phyloP scores from a whole-genome alignment of 352 stramenopile species.

The Phytophthora hibernalis region DNA sequence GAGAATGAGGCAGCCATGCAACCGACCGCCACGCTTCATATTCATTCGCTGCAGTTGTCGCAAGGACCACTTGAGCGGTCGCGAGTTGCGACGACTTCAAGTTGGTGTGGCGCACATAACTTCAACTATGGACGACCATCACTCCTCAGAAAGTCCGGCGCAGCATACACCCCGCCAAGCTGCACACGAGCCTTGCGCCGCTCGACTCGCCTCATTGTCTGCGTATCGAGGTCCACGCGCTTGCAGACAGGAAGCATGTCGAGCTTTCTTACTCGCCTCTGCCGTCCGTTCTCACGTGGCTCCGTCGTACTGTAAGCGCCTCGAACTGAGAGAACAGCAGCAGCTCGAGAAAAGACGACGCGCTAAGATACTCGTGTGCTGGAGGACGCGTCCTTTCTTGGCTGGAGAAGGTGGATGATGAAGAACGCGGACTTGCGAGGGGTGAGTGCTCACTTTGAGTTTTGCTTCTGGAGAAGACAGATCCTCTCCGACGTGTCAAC shows the following conservation, averaged over 20 bases:
- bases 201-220: neutral
- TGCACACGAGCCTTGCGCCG: neutral
- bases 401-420: conserved; percentile 33
- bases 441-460: conserved; percentile 35
- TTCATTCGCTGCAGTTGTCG: neutral
- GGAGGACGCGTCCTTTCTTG: conserved; percentile 37
- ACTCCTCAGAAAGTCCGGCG: conserved; percentile 38
- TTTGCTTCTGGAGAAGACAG: conserved; percentile 37
- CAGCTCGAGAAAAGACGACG: conserved; percentile 39
- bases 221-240: conserved; percentile 16
- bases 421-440: conserved; percentile 6
- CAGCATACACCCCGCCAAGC: neutral
- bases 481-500: neutral
- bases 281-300: conserved; percentile 26
- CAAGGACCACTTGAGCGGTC: conserved; percentile 3
- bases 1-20: neutral
- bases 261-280: conserved; percentile 14
- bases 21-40: neutral
- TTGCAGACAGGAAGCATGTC: conserved; percentile 19
- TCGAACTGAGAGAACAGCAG: conserved; percentile 21
- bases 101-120: conserved; percentile 27
- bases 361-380: conserved; percentile 5
- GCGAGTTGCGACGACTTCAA: conserved; percentile 10
- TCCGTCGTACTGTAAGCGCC: conserved; percentile 28
- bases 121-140: conserved; percentile 41